A percentile compares a stretch with the other conserved stretches of the same genome.
Conservation (phyloP, 495 filamentous ascomycete genomes). For the Talaromyces ruber region DNA sequence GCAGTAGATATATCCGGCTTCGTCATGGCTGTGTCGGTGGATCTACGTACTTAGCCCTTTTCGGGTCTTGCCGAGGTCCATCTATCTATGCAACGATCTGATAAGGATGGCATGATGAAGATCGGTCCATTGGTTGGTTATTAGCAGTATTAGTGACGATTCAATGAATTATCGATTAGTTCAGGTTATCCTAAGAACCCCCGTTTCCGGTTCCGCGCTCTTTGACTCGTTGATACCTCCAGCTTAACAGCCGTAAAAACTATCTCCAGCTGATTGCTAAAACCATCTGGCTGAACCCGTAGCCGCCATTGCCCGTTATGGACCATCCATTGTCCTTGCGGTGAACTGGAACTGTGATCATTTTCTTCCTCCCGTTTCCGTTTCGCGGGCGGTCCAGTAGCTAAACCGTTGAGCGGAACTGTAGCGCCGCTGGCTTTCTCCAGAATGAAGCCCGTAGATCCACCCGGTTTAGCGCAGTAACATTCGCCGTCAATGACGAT, state of each 20-base stretch:
- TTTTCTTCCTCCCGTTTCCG: constrained; percentile 31
- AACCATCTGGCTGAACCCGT: constrained; percentile 45
- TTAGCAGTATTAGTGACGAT: background rate
- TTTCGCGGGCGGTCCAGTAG: constrained; percentile 33
- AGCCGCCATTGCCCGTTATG: constrained; percentile 76
- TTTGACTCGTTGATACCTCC: constrained; percentile 62
- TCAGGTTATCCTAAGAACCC: constrained; percentile 45
- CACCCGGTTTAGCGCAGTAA: constrained; percentile 2
- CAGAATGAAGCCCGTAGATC: constrained; percentile 1
- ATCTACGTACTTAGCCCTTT: background rate
- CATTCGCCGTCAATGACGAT: constrained; percentile 59
- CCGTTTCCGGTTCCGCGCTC: constrained; percentile 57
- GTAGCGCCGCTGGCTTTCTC: background rate
- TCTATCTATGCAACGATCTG: background rate
- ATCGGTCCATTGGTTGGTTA: background rate
- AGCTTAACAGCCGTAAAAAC: constrained; percentile 74
- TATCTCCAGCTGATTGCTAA: constrained; percentile 42
- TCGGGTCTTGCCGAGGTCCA: background rate
- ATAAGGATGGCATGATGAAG: background rate
- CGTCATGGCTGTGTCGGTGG: background rate
- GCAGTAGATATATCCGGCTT: background rate
- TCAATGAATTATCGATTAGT: too few relatives aligned
- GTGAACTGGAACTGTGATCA: background rate
- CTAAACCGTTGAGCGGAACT: constrained; percentile 1
- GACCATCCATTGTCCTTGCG: constrained; percentile 55